Evolutionary conservation across 2,329 filamentous ascomycete species (phyloP), one percentile per base, ranked within the genome.

Genomic region (Penicillium thymicola): DNA sequence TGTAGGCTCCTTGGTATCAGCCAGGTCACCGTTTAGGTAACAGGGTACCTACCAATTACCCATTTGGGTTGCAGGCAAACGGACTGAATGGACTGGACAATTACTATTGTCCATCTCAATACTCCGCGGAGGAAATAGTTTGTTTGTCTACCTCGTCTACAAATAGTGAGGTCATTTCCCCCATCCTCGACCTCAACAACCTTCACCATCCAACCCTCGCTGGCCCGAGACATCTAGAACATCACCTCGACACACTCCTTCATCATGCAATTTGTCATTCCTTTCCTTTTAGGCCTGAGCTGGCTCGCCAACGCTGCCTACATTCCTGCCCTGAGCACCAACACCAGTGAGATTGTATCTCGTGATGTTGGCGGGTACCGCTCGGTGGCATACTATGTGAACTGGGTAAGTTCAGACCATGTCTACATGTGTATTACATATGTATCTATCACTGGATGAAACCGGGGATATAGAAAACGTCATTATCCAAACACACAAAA

Each of bases 311-410:
- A 51, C 32, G 58, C 51, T 38, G 52, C 55, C 32, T 57, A 47
- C 49, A 59, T 63, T 21, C 54, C 55, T 41, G n/a, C 21, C n/a
- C 21, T 46, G 18, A 49, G 30, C 28, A 54, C 28, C 25, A 54
- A 52, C 18, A 21, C 11, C 7, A 59, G 55, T 14, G 46, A 41
- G 36, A 44, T 65, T 28, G 60, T 51, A 18, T 42, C 60, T 59
- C 63, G 59, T 14, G 54, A 55, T 32, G 44, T 21, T 41, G 25
- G 41, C 14, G 63, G 65, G 14, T 69, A 63, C 43, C 67, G 69
- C 37, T 73, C 75, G 5, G 73, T 79, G 34, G 74, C 72, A 28
- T 79, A 79, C 63, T 79, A 74, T 61, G 76, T 77, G 30, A 78
- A 79, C 60, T 79, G 76, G 77, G 77, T 76, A 41, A 43, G 67